Conservation (phyloP, 1,284 basidiomycete species). For the Sporisorium reilianum region DNA sequence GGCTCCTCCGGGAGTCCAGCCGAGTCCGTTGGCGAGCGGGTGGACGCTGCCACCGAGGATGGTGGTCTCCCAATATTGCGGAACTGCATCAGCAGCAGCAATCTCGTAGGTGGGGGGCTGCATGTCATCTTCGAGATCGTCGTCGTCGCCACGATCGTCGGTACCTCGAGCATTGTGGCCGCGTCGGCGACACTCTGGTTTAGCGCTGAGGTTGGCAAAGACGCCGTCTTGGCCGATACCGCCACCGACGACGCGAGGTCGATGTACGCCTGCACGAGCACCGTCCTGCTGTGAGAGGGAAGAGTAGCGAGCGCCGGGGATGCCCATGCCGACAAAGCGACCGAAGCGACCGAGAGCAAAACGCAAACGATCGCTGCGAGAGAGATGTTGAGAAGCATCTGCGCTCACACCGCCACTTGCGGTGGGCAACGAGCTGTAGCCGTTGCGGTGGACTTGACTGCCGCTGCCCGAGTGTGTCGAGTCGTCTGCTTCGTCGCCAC, state of each 20-base stretch:
- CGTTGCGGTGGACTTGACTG: conserved; percentile 22
- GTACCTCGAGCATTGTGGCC: conserved; percentile 22
- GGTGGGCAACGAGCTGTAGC: conserved; percentile 39
- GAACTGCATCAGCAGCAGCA: conserved; percentile 90
- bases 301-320: conserved; percentile 65
- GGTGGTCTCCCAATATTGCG: conserved; percentile 97
- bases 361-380: conserved; percentile 50
- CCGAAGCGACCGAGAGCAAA: conserved; percentile 62
- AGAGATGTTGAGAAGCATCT: conserved; percentile 24
- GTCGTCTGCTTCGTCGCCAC: conserved; percentile 27
- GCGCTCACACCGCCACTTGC: conserved; percentile 15
- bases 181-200: conserved; percentile 75
- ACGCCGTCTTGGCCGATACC: conserved; percentile 92
- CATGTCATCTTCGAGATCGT: conserved; percentile 74
- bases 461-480: conserved; percentile 19
- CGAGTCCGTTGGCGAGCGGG: conserved; percentile 72
- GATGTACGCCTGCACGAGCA: conserved; percentile 27
- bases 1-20: conserved; percentile 65
- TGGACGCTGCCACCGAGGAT: conserved; percentile 74
- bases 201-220: conserved; percentile 93
- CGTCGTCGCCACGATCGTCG: conserved; percentile 75
- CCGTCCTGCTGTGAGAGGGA: conserved; percentile 38
- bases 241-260: conserved; percentile 73
- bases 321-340: conserved; percentile 64
- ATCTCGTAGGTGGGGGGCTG: conserved; percentile 81